Evolutionary conservation across 1,284 basidiomycete species (phyloP).

Genomic region (Dichomitus squalens): DNA sequence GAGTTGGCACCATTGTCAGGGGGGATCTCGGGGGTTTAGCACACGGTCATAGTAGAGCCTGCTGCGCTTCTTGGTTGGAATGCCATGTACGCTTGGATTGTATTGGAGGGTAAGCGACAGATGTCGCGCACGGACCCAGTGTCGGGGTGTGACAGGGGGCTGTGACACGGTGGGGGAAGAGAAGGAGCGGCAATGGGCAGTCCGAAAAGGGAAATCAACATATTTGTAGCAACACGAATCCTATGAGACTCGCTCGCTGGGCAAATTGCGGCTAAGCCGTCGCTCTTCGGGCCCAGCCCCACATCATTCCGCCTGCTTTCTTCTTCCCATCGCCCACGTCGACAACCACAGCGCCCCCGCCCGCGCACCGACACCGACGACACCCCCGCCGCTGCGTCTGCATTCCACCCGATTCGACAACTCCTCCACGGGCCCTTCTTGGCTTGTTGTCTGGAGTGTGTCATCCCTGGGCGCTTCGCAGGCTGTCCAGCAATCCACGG

Average conservation of each 20-base stretch:
- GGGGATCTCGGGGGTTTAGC: background rate
- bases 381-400: conserved; percentile 3
- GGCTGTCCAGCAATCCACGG: conserved; percentile 26
- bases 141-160: conserved; percentile 26
- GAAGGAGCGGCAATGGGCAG: conserved; percentile 29
- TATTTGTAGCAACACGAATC: conserved; percentile 38
- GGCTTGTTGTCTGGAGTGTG: conserved; percentile 22
- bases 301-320: conserved; percentile 28
- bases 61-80: background rate
- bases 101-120: background rate
- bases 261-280: conserved; percentile 37
- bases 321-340: conserved; percentile 18
- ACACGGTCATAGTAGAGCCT: background rate
- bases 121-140: background rate
- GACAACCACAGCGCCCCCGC: conserved; percentile 9
- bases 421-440: conserved; percentile 15
- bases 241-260: conserved; percentile 36
- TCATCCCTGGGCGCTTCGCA: conserved; percentile 24
- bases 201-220: conserved; percentile 35
- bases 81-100: background rate
- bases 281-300: conserved; percentile 32
- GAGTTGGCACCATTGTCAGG: background rate
- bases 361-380: conserved; percentile 6
- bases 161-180: conserved; percentile 29
- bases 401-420: conserved; percentile 17